These are phyloP conservation scores for Alliaria petiolata DNA, from an alignment of 345 rosid species.

Conservation along the genomic window DNA sequence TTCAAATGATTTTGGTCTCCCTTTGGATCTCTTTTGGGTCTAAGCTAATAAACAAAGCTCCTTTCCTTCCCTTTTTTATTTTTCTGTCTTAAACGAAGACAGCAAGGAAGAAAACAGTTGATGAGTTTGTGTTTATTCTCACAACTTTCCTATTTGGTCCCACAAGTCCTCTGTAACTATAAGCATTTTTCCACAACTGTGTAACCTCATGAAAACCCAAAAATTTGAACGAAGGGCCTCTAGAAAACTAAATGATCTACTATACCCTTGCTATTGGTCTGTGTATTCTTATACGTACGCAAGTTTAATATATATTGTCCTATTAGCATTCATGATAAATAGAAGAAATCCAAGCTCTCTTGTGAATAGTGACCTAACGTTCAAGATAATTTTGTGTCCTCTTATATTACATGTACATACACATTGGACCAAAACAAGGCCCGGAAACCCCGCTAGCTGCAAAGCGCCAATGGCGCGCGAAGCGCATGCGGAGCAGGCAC, in stretches of 20 bases:
- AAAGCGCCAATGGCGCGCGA: no score
- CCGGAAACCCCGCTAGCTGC: no score
- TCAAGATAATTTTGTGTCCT: not conserved
- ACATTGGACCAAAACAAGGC: no score
- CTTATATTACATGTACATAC: not conserved
- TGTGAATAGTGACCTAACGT: not conserved
- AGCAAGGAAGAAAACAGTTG: conserved; percentile 12
- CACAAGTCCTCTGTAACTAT: conserved; percentile 24
- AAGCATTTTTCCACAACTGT: conserved; percentile 1
- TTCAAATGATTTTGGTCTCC: conserved; percentile 23
- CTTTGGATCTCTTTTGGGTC: conserved; percentile 33
- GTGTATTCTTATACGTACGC: not conserved
- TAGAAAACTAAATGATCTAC: no score
- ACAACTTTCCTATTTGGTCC: conserved; percentile 22
- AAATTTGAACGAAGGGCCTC: not conserved
- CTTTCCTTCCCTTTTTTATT: conserved; percentile 3
- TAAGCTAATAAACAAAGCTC: conserved; percentile 32
- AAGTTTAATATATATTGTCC: not conserved
- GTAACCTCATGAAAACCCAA: conserved; percentile 5
- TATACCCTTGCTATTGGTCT: no score
- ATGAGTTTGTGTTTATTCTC: conserved; percentile 25
- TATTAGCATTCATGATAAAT: not conserved
- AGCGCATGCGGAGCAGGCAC: no score
- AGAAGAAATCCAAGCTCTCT: not conserved
- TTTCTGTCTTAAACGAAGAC: conserved; percentile 21